Evolutionary conservation across 176 grass and related monocot genomes (phyloP), one percentile per base, ranked within the genome.

Genomic region (Saccharum spontaneum): DNA sequence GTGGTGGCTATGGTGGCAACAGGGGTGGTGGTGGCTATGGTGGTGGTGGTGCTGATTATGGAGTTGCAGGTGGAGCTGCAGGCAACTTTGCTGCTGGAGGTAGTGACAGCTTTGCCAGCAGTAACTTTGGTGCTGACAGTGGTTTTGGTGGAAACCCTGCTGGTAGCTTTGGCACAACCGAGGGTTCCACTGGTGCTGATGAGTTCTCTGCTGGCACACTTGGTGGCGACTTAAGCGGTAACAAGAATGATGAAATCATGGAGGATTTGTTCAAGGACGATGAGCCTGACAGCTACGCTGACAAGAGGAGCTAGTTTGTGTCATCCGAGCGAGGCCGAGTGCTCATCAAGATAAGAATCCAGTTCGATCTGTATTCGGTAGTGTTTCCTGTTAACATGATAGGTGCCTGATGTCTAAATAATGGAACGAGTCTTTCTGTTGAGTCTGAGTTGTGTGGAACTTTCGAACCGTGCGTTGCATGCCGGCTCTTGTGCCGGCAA

Each of bases 191-290:
- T 0, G 67, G 77, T 0, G 66, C 43, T 57, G 86, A 69, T 76
- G 81, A 71, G 6, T 92, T 83, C 14, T 8, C 78, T 39, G 20
- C 44, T 4, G 34, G 77, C 15, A 9, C 85, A 3, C 11, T 73
- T 65, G 63, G 43, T 55, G 40, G 62, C 18, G 83, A 54, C 43
- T 49, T 83, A 0, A 52, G 34, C 26, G n/a, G 80, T 3, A 11
- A 63, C 84, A 87, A 87, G 88, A 90, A 87, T 2, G 82, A 80
- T 3, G 69, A 86, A 20, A 44, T 63, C 78, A 50, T 70, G 59
- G 68, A 57, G 0, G 82, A 76, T n/a, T 3, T 81, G 49, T 79
- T 79, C 46, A 87, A 88, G 60, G 87, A 90, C 0, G 67, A 69
- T 1, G 80, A 87, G 10, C 75, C 75, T 5, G 81, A 91, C 63